These are phyloP conservation scores for Tothia fuscella DNA, from an alignment of 2,329 filamentous ascomycete genomes.

Conservation along the genomic window DNA sequence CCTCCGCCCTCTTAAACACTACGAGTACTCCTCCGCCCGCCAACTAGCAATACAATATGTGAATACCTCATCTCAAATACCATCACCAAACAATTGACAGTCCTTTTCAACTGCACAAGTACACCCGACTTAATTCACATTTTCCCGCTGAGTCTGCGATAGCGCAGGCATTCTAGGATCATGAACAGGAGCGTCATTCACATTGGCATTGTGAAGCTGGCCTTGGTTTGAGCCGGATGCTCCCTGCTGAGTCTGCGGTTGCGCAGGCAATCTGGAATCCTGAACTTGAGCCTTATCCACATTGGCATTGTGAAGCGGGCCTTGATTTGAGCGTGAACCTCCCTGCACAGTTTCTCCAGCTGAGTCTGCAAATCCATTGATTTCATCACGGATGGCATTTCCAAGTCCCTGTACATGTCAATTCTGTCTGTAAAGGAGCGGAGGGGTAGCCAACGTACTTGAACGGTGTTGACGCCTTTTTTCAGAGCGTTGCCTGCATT, in stretches of 20 bases:
- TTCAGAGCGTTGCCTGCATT: conserved; percentile 21
- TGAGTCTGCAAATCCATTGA: conserved; percentile 24
- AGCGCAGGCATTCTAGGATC: conserved; percentile 16
- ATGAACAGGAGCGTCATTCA: conserved; percentile 20
- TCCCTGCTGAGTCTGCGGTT: conserved; percentile 10
- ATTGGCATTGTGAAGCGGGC: conserved; percentile 22
- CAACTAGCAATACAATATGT: too few relatives aligned
- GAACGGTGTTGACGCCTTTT: conserved; percentile 23
- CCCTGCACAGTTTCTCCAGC: conserved; percentile 24
- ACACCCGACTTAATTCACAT: too few relatives aligned
- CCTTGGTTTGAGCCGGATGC: conserved; percentile 20
- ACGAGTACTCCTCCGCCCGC: too few relatives aligned
- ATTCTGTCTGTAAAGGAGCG: not conserved
- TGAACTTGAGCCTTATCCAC: conserved; percentile 20
- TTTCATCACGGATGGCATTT: conserved; percentile 26
- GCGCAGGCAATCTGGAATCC: conserved; percentile 16
- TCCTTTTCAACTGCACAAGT: too few relatives aligned
- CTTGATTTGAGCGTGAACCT: conserved; percentile 19
- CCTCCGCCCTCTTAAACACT: too few relatives aligned
- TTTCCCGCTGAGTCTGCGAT: conserved; percentile 9
- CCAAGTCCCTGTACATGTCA: conserved; percentile 22
- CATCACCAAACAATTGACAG: too few relatives aligned
- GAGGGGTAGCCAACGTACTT: conserved; percentile 17
- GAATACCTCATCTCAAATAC: too few relatives aligned
- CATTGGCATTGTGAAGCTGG: conserved; percentile 21